A percentile compares a stretch with the other conserved stretches of the same genome.
Conservation (phyloP, 257 asterid species). For the Asclepias syriaca region DNA sequence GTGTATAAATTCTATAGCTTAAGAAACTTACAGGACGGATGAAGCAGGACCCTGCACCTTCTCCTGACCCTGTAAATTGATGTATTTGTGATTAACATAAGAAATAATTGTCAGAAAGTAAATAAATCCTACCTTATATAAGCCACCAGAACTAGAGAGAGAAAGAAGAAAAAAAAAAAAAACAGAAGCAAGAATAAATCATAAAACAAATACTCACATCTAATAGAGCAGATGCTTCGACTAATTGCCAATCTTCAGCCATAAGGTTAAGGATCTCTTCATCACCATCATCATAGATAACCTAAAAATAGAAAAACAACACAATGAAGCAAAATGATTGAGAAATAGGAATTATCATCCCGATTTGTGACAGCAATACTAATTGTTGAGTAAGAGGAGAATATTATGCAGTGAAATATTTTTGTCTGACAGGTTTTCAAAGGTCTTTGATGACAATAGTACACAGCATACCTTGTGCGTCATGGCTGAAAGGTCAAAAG, state of each 20-base stretch:
- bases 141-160: neutral
- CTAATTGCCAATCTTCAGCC: slow-evolving; percentile 2
- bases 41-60: neutral
- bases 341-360: neutral
- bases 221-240: neutral
- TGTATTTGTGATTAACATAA: neutral
- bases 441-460: neutral
- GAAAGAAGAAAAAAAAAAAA: neutral
- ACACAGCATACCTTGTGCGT: neutral
- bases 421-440: neutral
- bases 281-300: slow-evolving; percentile 3
- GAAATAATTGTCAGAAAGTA: neutral
- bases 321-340: neutral
- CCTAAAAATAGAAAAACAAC: neutral
- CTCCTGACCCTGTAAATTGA: neutral
- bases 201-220: neutral
- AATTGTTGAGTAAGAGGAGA: neutral
- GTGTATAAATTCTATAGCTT: neutral
- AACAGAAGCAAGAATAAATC: neutral
- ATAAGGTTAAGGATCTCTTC: slow-evolving; percentile 1
- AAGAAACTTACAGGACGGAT: neutral
- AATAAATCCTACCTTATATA: neutral
- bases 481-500: neutral
- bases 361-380: neutral
- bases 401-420: neutral